Evolutionary conservation across 2,329 filamentous ascomycete species (phyloP), one percentile per base, ranked within the genome.

Genomic region (Trichophyton simii): DNA sequence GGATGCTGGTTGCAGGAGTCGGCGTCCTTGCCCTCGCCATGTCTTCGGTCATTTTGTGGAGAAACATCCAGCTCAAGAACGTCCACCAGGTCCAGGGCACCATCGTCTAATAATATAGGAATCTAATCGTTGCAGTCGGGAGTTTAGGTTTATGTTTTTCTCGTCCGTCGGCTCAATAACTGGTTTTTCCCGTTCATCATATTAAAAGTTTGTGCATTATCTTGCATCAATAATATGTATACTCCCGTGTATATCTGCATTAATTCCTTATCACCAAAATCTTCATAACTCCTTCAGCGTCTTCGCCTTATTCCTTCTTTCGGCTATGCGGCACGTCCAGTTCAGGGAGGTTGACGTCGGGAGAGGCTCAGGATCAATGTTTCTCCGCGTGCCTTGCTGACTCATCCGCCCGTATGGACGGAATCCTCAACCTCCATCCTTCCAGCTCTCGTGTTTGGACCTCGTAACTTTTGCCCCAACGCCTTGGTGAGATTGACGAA

Each of bases 41-140:
- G 42, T 64, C 73, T 0, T 76, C 69, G 58, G 72, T 78, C 31
- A 64, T 67, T 1, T 68, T 80, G 54, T 81, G 79, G 79, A 73
- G 73, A 60, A 74, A 82, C 62, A 75, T 80, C 44, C 74, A 77
- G 48, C 71, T 82, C 20, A 78, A 75, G 60, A 69, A 76, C 20
- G 66, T 74, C 72, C 67, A 68, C 58, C 70, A 80, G 65, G 72
- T 73, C 22, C 75, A 77, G 66, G 78, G 77, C 11, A 73, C 65
- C 50, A 71, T 77, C 50, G 59, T 75, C 58, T 75, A 66, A 65
- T 20, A 55, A 28, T 7, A 1, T 31, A 31, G 7, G 7, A 8
- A 31, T 31, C 28, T 7, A 31, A 31, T 31, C 28, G 22, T 58
- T 31, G 4, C 15, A 44, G 15, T 44, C 7, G 41, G 41, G 41